Evolutionary conservation across 495 filamentous ascomycete species (phyloP).

Genomic region (Hyaloscypha bicolor): DNA sequence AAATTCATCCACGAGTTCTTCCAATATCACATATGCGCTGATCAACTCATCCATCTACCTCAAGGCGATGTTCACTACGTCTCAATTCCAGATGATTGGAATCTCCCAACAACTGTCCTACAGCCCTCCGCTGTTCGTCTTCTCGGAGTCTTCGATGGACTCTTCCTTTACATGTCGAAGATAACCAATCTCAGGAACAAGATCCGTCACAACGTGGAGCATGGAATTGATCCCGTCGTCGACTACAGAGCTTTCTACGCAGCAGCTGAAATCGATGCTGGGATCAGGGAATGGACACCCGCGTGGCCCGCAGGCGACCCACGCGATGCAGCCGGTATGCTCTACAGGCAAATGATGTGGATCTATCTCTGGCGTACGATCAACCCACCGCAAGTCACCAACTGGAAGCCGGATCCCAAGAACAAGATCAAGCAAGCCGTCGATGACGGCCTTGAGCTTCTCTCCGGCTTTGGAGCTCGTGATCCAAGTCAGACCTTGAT

Average conservation of each 20-base stretch:
- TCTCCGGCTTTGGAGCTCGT: slow-evolving; percentile 59
- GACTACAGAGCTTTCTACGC: slow-evolving; percentile 74
- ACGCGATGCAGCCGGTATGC: slow-evolving; percentile 73
- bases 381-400: slow-evolving; percentile 55
- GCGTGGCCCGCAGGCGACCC: slow-evolving; percentile 68
- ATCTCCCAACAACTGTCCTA: slow-evolving; percentile 69
- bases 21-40: slow-evolving; percentile 84
- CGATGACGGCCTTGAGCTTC: slow-evolving; percentile 71
- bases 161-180: slow-evolving; percentile 79
- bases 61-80: slow-evolving; percentile 18
- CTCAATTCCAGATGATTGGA: slow-evolving; percentile 47
- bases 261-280: slow-evolving; percentile 77
- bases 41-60: slow-evolving; percentile 70
- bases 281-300: slow-evolving; percentile 75
- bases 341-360: slow-evolving; percentile 91
- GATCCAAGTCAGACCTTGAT: slow-evolving; percentile 72
- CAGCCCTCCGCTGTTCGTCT: slow-evolving; percentile 73
- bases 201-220: slow-evolving; percentile 67
- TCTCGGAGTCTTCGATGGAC: slow-evolving; percentile 83
- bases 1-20: slow-evolving; percentile 92
- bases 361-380: slow-evolving; percentile 88
- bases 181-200: slow-evolving; percentile 78
- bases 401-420: slow-evolving; percentile 53
- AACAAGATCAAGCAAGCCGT: slow-evolving; percentile 66
- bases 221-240: slow-evolving; percentile 67